Evolutionary conservation across 2,329 filamentous ascomycete species (phyloP).

Genomic region (Cercospora janseana): DNA sequence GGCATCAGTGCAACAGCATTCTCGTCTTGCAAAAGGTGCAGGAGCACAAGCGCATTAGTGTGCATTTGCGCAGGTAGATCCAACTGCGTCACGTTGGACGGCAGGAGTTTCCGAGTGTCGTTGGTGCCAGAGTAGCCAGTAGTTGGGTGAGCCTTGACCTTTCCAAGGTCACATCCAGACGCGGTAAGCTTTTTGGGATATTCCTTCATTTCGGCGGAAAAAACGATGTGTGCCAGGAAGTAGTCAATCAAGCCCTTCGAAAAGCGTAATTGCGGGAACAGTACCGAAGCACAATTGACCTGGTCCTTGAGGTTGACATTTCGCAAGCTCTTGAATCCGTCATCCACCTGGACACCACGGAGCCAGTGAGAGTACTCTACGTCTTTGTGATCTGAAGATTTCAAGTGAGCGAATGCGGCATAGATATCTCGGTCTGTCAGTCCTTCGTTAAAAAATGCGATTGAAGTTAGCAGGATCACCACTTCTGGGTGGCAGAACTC

Average conservation of each 20-base stretch:
- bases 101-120: slow-evolving; percentile 60
- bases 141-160: slow-evolving; percentile 52
- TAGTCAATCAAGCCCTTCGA: slow-evolving; percentile 60
- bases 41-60: slow-evolving; percentile 66
- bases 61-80: slow-evolving; percentile 58
- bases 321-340: slow-evolving; percentile 23
- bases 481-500: slow-evolving; percentile 71
- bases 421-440: slow-evolving; percentile 50
- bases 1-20: slow-evolving; percentile 42
- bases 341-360: slow-evolving; percentile 18
- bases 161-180: slow-evolving; percentile 66
- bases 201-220: slow-evolving; percentile 63
- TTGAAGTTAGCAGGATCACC: slow-evolving; percentile 61
- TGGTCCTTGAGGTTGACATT: slow-evolving; percentile 34
- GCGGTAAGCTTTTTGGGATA: slow-evolving; percentile 63
- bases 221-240: slow-evolving; percentile 65
- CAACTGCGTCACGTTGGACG: slow-evolving; percentile 59
- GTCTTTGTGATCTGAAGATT: slow-evolving; percentile 31
- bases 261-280: slow-evolving; percentile 50
- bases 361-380: slow-evolving; percentile 32
- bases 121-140: slow-evolving; percentile 74
- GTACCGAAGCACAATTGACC: slow-evolving; percentile 21
- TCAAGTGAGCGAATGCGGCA: slow-evolving; percentile 25
- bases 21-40: slow-evolving; percentile 55
- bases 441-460: slow-evolving; percentile 67